Evolutionary conservation across 257 asterid genomes (phyloP).

Genomic region (Lavandula angustifolia): DNA sequence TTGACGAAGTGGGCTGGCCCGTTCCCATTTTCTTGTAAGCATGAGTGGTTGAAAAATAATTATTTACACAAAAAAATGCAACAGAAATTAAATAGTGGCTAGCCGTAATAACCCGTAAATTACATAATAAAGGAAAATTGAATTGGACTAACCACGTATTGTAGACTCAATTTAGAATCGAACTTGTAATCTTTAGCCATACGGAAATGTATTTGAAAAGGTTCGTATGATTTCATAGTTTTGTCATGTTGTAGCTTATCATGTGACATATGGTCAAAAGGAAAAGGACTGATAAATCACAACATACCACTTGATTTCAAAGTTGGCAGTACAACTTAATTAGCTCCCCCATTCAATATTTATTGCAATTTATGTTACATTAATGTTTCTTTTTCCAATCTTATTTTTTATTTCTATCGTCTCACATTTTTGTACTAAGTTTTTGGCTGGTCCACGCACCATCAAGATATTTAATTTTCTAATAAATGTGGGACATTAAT

Average conservation of each 20-base stretch:
- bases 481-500: constrained; percentile 31
- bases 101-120: too few species aligned
- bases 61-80: too few species aligned
- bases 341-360: constrained; percentile 23
- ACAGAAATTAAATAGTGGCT: too few species aligned
- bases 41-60: too few species aligned
- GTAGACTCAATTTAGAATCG: too few species aligned
- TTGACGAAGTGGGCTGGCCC: too few species aligned
- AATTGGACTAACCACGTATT: too few species aligned
- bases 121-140: too few species aligned
- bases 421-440: not conserved
- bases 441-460: constrained; percentile 27
- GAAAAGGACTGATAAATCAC: constrained; percentile 33
- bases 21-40: too few species aligned
- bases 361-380: constrained; percentile 33
- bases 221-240: not conserved
- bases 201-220: too few species aligned
- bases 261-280: constrained; percentile 9
- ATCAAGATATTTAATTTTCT: not conserved
- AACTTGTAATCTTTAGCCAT: too few species aligned
- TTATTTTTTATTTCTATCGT: not conserved
- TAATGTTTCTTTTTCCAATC: not conserved
- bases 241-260: not conserved
- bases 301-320: constrained; percentile 25
- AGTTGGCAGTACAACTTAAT: constrained; percentile 29